These are phyloP conservation scores for Ehretia macrophylla DNA, from an alignment of 257 asterid genomes.

Conservation along the genomic window DNA sequence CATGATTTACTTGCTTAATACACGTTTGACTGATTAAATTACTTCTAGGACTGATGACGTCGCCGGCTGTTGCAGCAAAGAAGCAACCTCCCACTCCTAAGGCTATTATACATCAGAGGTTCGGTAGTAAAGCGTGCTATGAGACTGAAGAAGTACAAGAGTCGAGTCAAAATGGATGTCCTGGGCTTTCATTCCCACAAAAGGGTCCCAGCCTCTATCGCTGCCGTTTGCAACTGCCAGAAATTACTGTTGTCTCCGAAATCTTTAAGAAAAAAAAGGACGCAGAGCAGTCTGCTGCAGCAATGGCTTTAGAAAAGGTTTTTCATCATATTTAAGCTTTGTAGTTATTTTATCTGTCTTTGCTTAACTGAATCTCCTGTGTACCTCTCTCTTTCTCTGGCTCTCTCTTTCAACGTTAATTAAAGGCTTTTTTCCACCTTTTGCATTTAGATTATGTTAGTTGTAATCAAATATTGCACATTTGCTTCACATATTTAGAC, in stretches of 20 bases:
- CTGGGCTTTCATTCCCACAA: conserved; percentile 60
- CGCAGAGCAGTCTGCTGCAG: conserved; percentile 95
- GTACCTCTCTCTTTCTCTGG: too few relatives aligned
- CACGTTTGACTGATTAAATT: neutral
- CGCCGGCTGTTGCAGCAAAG: conserved; percentile 33
- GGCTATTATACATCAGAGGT: conserved; percentile 72
- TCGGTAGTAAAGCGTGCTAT: conserved; percentile 63
- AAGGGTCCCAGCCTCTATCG: conserved; percentile 68
- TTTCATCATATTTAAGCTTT: conserved; percentile 1
- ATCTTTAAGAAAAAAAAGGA: conserved; percentile 64
- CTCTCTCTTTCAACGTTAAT: too few relatives aligned
- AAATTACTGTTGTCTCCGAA: conserved; percentile 61
- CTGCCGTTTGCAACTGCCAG: conserved; percentile 76
- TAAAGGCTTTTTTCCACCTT: neutral
- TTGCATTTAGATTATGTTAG: too few relatives aligned
- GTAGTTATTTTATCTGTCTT: too few relatives aligned
- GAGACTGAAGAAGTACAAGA: conserved; percentile 76
- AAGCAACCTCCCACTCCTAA: conserved; percentile 68
- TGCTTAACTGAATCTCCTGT: too few relatives aligned
- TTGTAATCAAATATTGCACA: too few relatives aligned
- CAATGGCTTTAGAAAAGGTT: conserved; percentile 85
- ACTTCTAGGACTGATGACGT: conserved; percentile 16
- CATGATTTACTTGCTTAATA: neutral
- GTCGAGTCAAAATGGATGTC: conserved; percentile 46
- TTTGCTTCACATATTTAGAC: too few relatives aligned